phyloP scores from a whole-genome alignment of 176 grass and related monocot genomes.

The Microstegium vimineum region DNA sequence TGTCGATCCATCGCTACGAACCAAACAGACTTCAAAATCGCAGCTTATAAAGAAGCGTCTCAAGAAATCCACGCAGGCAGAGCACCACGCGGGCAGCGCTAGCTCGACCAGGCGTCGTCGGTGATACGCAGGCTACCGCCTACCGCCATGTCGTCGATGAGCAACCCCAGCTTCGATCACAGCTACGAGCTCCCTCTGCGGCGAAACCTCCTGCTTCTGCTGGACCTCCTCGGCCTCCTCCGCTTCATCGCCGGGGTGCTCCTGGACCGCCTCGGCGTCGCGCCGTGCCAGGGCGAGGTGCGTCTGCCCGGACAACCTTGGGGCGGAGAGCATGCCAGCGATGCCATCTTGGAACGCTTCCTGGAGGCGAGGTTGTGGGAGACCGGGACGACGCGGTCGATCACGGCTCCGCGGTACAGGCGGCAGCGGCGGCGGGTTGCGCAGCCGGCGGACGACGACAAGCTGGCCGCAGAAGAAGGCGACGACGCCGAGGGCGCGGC shows the following conservation, averaged over 20 bases:
- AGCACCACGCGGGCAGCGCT: neutral
- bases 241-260: conserved; percentile 24
- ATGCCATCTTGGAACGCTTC: conserved; percentile 15
- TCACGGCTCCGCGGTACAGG: neutral
- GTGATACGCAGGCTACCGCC: neutral
- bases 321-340: neutral
- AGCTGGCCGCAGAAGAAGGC: neutral
- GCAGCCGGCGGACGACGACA: neutral
- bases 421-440: neutral
- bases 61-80: no score
- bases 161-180: neutral
- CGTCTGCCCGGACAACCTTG: neutral
- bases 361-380: neutral
- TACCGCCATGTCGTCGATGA: neutral
- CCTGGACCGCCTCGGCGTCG: conserved; percentile 45
- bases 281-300: neutral
- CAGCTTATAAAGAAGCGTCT: conserved; percentile 12
- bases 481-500: neutral
- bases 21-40: neutral
- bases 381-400: neutral
- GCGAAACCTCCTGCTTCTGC: conserved; percentile 7
- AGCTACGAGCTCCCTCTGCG: conserved; percentile 12
- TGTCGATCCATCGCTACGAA: neutral
- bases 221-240: conserved; percentile 20
- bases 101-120: neutral